Conservation (phyloP, 768 basidiomycete genomes). For the Boletales sp. region DNA sequence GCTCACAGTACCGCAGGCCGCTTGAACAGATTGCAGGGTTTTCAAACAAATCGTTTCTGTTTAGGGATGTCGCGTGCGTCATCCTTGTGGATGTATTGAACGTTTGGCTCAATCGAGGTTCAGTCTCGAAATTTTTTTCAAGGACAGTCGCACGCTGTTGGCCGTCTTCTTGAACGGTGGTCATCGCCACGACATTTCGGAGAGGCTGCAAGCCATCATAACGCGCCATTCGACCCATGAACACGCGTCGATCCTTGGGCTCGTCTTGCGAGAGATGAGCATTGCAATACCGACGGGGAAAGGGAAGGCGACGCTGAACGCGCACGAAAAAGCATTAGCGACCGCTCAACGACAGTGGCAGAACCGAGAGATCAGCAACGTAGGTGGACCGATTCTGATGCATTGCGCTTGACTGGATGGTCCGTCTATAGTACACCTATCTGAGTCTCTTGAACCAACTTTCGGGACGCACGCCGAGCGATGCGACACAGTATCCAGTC, state of each 20-base stretch:
- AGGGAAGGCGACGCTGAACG: constrained; percentile 5
- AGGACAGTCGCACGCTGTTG: constrained; percentile 84
- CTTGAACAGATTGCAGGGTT: constrained; percentile 75
- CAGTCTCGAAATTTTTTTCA: constrained; percentile 90
- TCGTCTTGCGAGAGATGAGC: constrained; percentile 40
- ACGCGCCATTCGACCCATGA: constrained; percentile 37
- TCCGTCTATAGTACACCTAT: constrained; percentile 68
- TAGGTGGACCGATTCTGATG: constrained; percentile 31
- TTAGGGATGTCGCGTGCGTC: constrained; percentile 81
- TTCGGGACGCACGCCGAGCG: constrained; percentile 89
- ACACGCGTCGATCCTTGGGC: constrained; percentile 41
- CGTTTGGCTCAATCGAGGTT: background rate
- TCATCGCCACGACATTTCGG: constrained; percentile 57
- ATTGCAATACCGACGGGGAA: constrained; percentile 21
- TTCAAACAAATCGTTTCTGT: constrained; percentile 81
- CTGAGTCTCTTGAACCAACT: constrained; percentile 87
- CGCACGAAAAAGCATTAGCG: constrained; percentile 45
- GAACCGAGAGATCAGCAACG: constrained; percentile 87
- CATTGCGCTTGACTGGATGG: background rate
- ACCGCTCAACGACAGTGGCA: constrained; percentile 85
- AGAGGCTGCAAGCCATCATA: constrained; percentile 48
- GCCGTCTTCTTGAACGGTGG: constrained; percentile 74
- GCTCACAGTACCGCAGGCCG: constrained; percentile 44
- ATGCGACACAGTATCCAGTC: constrained; percentile 92
- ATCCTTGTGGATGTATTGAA: background rate